These are phyloP conservation scores for Aspergillus unguis DNA, from an alignment of 2,329 filamentous ascomycete species.

Conservation along the genomic window DNA sequence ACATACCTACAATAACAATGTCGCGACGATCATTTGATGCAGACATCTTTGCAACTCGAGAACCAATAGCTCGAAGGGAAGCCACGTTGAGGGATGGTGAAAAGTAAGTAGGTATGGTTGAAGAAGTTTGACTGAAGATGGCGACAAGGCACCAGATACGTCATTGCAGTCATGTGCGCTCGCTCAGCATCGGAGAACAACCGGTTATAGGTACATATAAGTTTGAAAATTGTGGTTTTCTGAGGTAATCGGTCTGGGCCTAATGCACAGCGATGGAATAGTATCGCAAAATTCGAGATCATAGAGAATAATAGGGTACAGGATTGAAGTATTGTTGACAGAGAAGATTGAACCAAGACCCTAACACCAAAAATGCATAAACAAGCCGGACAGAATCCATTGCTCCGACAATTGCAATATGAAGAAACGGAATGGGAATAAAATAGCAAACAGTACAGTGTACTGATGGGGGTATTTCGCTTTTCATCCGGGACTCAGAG, in stretches of 20 bases:
- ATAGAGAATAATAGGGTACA: neutral
- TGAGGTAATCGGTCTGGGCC: no score
- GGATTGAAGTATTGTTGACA: neutral
- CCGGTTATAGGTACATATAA: neutral
- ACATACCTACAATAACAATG: constrained; percentile 42
- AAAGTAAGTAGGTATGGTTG: neutral
- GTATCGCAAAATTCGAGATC: constrained; percentile 3
- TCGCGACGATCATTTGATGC: constrained; percentile 30
- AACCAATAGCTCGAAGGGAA: constrained; percentile 17
- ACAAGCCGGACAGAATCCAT: constrained; percentile 6
- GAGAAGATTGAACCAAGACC: constrained; percentile 10
- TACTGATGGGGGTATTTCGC: neutral
- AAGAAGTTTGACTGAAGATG: neutral
- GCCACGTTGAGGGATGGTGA: constrained; percentile 21
- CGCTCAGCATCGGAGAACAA: neutral
- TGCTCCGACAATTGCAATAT: constrained; percentile 13
- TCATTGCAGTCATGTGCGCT: constrained; percentile 33
- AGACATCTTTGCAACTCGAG: constrained; percentile 29
- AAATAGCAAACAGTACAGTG: constrained; percentile 2
- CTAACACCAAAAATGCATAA: constrained; percentile 33
- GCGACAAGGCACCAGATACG: constrained; percentile 20
- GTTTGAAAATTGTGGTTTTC: no score
- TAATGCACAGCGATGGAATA: constrained; percentile 1
- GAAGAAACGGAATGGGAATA: constrained; percentile 4
- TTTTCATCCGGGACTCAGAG: constrained; percentile 45